phyloP scores from a whole-genome alignment of 441 rosid species.

The Populus tomentosa region DNA sequence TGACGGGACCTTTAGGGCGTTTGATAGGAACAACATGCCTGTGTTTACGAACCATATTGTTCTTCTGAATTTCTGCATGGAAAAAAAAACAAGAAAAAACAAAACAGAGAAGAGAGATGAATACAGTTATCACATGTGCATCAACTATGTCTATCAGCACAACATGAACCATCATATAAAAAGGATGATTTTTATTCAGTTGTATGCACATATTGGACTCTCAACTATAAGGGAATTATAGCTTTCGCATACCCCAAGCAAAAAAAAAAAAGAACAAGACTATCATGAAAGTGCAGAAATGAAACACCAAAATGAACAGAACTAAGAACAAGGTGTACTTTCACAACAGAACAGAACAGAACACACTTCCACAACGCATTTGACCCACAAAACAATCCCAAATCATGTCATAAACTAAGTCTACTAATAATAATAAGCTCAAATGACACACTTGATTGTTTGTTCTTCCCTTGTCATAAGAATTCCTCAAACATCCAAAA shows the following conservation, averaged over 20 bases:
- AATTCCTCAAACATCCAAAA: neutral
- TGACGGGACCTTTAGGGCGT: conserved; percentile 16
- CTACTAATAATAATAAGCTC: neutral
- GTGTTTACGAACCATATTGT: conserved; percentile 2
- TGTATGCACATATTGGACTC: neutral
- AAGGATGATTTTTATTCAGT: neutral
- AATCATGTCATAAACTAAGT: neutral
- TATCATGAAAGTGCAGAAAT: neutral
- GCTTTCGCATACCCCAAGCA: neutral
- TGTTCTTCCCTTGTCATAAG: neutral
- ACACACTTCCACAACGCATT: neutral
- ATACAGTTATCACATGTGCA: neutral
- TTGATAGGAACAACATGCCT: neutral
- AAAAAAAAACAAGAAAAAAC: neutral
- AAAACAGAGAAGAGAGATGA: neutral
- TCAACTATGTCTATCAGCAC: neutral
- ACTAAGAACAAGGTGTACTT: neutral
- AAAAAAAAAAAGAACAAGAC: neutral
- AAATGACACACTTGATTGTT: neutral
- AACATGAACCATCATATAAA: neutral
- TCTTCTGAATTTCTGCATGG: conserved; percentile 20
- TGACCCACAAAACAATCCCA: neutral
- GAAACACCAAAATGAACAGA: neutral
- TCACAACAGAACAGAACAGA: neutral
- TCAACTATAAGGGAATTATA: neutral